These are phyloP conservation scores for Coemansia sp. DNA, from an alignment of 192 early-diverging fungal species.

Conservation along the genomic window DNA sequence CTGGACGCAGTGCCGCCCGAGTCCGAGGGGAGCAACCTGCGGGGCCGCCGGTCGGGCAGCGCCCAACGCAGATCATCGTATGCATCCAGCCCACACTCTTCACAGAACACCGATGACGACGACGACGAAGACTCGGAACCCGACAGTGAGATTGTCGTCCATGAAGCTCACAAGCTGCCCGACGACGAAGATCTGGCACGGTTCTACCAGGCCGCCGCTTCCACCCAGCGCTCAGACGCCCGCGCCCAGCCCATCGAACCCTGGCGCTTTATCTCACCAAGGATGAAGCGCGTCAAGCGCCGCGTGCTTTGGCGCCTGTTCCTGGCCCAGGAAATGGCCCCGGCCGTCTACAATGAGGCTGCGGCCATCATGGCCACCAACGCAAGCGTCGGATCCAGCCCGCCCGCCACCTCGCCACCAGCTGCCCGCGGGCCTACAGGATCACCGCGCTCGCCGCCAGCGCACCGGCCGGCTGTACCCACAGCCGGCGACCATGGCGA, in stretches of 20 bases:
- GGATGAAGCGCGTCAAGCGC: conserved; percentile 44
- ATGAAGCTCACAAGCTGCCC: too few species aligned
- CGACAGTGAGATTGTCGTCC: too few species aligned
- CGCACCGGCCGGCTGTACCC: neutral
- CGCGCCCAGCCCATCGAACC: conserved; percentile 26
- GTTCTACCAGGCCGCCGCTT: conserved; percentile 12
- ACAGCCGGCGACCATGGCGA: neutral
- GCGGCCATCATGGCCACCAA: neutral
- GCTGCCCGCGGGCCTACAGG: neutral
- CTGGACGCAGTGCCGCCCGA: conserved; percentile 6
- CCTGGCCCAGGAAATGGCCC: conserved; percentile 44
- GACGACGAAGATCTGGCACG: neutral
- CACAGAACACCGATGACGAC: neutral
- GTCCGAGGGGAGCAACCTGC: neutral
- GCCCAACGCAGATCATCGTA: neutral
- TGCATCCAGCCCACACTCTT: neutral
- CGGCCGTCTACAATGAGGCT: conserved; percentile 24
- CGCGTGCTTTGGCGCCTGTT: conserved; percentile 47
- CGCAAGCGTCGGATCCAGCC: conserved; percentile 8
- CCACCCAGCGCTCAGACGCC: conserved; percentile 14
- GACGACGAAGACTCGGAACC: neutral
- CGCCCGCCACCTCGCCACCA: conserved; percentile 8
- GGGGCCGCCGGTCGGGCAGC: conserved; percentile 4
- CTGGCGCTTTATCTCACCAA: conserved; percentile 42
- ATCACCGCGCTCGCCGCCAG: neutral